Percentiles rank a stretch among this genome's conserved stretches.
Conservation (phyloP, 176 grass and related monocot species). For the Pontederia crassipes region DNA sequence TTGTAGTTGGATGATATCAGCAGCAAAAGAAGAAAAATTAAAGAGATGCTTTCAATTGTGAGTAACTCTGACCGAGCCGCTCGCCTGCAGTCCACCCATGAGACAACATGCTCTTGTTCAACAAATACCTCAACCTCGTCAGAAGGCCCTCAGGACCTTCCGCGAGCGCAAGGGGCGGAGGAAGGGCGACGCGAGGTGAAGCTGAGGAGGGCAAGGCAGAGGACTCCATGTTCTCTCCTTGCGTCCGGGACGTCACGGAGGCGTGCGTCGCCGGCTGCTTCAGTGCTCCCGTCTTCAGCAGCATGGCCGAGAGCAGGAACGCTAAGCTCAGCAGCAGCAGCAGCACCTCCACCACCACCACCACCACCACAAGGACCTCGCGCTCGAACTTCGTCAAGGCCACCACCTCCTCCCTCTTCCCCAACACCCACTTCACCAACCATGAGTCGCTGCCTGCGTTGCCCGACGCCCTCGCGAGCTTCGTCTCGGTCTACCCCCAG, state of each 20-base stretch:
- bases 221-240: constrained; percentile 15
- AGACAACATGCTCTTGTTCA: constrained; percentile 60
- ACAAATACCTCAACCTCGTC: constrained; percentile 27
- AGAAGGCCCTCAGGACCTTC: constrained; percentile 7
- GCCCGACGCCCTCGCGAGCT: constrained; percentile 40
- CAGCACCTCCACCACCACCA: neutral
- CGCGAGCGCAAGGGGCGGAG: neutral
- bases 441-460: constrained; percentile 65
- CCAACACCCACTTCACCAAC: constrained; percentile 56
- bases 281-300: constrained; percentile 11
- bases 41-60: too few relatives aligned
- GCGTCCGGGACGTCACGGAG: neutral
- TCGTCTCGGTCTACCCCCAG: constrained; percentile 57
- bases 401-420: constrained; percentile 41
- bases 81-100: constrained; percentile 21
- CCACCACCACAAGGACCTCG: constrained; percentile 35
- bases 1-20: too few relatives aligned
- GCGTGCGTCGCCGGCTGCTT: constrained; percentile 42
- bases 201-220: neutral
- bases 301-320: neutral
- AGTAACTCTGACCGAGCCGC: too few relatives aligned
- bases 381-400: constrained; percentile 51
- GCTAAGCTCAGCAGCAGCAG: constrained; percentile 6
- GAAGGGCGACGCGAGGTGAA: neutral
- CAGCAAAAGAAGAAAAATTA: too few relatives aligned